Conservation (phyloP, 164 flowering plant species). For the Piper longum region DNA sequence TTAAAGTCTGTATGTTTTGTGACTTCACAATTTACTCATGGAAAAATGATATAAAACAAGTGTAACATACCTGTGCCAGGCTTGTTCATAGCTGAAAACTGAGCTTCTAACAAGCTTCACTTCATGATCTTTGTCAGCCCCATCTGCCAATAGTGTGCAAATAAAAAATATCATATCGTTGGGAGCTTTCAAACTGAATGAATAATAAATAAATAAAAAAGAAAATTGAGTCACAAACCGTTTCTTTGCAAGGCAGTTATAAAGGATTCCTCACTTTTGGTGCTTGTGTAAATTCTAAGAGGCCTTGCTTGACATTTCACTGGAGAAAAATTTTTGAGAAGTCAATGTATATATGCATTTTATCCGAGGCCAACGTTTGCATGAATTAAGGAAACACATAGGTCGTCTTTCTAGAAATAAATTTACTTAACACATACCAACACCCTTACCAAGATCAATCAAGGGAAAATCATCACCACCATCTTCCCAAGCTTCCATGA, state of each 20-base stretch:
- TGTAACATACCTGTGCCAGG: constrained; percentile 82
- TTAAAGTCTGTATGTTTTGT: too few species aligned
- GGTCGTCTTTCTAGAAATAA: not conserved
- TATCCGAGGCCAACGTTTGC: too few species aligned
- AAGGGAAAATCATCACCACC: constrained; percentile 56
- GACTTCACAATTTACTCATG: not conserved
- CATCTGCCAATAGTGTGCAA: constrained; percentile 30
- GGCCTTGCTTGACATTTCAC: constrained; percentile 93
- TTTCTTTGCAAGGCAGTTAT: constrained; percentile 65
- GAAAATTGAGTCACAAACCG: constrained; percentile 30
- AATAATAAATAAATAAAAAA: not conserved
- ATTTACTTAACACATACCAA: not conserved
- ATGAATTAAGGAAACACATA: not conserved
- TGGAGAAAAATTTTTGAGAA: constrained; percentile 18
- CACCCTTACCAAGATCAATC: constrained; percentile 54
- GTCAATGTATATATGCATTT: not conserved
- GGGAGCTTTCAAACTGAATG: too few species aligned
- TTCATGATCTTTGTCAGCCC: constrained; percentile 26
- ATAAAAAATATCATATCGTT: too few species aligned
- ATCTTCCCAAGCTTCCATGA: constrained; percentile 91
- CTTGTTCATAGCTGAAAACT: constrained; percentile 95
- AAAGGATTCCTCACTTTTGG: constrained; percentile 74
- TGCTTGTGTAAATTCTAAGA: constrained; percentile 69
- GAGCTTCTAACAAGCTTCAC: constrained; percentile 91
- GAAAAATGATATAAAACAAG: not conserved